A percentile compares a stretch with the other conserved stretches of the same genome.
Conservation (phyloP, 768 basidiomycete genomes). For the Suillus clintonianus region DNA sequence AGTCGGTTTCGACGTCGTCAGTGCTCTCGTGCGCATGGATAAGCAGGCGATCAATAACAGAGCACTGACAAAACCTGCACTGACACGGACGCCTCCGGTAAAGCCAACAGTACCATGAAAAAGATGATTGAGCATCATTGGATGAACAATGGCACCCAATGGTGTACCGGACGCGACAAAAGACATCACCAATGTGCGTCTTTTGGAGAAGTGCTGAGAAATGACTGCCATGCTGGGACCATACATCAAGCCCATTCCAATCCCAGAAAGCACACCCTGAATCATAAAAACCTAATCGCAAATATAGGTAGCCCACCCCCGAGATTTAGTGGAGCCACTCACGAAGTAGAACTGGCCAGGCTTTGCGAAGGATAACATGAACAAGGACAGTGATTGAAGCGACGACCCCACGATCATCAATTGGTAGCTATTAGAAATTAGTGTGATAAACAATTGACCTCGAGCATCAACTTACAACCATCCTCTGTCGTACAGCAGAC, state of each 20-base stretch:
- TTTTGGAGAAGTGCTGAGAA: slow-evolving; percentile 45
- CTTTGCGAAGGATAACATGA: slow-evolving; percentile 28
- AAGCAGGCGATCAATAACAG: slow-evolving; percentile 40
- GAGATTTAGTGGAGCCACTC: neutral
- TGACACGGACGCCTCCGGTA: slow-evolving; percentile 38
- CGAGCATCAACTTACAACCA: slow-evolving; percentile 35
- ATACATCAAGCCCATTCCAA: slow-evolving; percentile 46
- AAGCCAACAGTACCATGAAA: slow-evolving; percentile 47
- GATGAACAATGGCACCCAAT: slow-evolving; percentile 56
- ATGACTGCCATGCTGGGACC: slow-evolving; percentile 44
- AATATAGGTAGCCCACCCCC: neutral
- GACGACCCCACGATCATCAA: slow-evolving; percentile 15
- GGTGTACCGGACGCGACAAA: slow-evolving; percentile 48
- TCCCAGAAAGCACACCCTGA: slow-evolving; percentile 44
- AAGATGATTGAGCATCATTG: slow-evolving; percentile 59
- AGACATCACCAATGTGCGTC: slow-evolving; percentile 45
- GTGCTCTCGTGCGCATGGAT: slow-evolving; percentile 36
- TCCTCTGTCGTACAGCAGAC: slow-evolving; percentile 46
- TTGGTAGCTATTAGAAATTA: neutral
- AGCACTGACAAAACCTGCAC: slow-evolving; percentile 38
- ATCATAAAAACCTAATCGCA: slow-evolving; percentile 38
- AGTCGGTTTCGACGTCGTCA: slow-evolving; percentile 27
- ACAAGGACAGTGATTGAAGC: slow-evolving; percentile 20
- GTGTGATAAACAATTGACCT: slow-evolving; percentile 26
- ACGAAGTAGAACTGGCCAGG: slow-evolving; percentile 30